phyloP scores from a whole-genome alignment of 768 basidiomycete genomes.

The Suillus lakei region DNA sequence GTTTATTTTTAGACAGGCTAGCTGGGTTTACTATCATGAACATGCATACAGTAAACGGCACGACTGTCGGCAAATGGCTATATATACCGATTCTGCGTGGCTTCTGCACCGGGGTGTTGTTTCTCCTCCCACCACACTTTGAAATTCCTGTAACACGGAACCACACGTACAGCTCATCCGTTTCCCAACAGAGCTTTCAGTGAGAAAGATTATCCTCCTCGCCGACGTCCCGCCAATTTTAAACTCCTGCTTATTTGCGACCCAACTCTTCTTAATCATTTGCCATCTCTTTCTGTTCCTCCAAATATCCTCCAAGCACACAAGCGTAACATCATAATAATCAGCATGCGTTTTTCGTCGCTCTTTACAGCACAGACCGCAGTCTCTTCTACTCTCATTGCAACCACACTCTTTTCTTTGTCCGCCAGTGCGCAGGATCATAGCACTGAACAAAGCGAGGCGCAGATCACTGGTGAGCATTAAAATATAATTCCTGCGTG shows the following conservation, averaged over 20 bases:
- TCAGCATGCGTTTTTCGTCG: constrained; percentile 24
- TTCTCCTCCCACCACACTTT: constrained; percentile 4
- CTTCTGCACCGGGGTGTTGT: neutral
- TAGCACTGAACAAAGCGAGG: constrained; percentile 40
- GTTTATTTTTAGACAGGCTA: neutral
- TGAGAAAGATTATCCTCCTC: neutral
- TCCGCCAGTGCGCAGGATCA: constrained; percentile 30
- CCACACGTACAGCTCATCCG: neutral
- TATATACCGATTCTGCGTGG: constrained; percentile 2
- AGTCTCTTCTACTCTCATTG: constrained; percentile 10
- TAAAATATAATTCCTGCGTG: neutral
- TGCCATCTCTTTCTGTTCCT: neutral
- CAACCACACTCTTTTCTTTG: constrained; percentile 10
- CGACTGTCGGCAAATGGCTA: neutral
- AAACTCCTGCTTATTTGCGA: constrained; percentile 2
- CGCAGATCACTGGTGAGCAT: constrained; percentile 40
- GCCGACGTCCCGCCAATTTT: constrained; percentile 4
- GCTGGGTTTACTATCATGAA: neutral
- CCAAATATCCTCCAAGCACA: neutral
- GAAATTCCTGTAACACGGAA: neutral
- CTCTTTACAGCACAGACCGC: constrained; percentile 18
- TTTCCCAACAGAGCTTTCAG: neutral
- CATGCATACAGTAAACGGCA: constrained; percentile 1
- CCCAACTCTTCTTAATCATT: neutral
- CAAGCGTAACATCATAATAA: constrained; percentile 10